Base-by-base conservation (phyloP, 805 yeast genomes). In the Kuraishia cidri region DNA sequence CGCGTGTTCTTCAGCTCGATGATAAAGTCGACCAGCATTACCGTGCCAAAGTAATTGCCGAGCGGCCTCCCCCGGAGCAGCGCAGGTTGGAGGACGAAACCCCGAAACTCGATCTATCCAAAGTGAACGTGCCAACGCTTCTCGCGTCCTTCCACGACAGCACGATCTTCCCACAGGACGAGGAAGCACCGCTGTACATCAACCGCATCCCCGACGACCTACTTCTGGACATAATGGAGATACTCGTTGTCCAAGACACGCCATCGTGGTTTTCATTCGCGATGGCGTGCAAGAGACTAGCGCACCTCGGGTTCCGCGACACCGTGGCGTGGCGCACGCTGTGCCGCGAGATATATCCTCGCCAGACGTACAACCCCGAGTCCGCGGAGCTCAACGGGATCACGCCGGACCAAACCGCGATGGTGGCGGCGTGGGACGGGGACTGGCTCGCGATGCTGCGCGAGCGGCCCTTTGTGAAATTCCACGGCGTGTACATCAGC, bases 401-500 rank as follows among this genome's bases (percentile, higher is more conserved):
- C n/a, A 40, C 50, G 3, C 36, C 38, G n/a, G 40, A 64, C 22
- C 58, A 58, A 33, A 44, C 46, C 12, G 29, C 44, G 26, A 63
- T 64, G 54, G 64, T 60, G 13, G 48, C 49, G 9, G 39, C 48
- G 12, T 71, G 73, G 63, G 61, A 60, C 29, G 47, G 53, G 27
- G 51, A 66, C 34, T 70, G 70, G 69, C 54, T 67, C 39, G 41
- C 45, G 14, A 74, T 81, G 84, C 60, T 74, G 26, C 45, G 54
- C 27, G 67, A 70, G 24, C 60, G 95, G 25, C 96, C 97, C 1
- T 80, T 79, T 45, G 45, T 88, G 22, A 80, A 90, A 46, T 84
- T 73, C 51, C 64, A 75, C 34, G 98, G 98, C 2, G 67, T 86
- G 13, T 90, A 90, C 45, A 82, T 90, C 15, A 78, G 94, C 45